A percentile compares a stretch with the other conserved stretches of the same genome.
Evolutionary conservation across 768 basidiomycete species (phyloP).

Genomic region (Boletus rubroflammeus): DNA sequence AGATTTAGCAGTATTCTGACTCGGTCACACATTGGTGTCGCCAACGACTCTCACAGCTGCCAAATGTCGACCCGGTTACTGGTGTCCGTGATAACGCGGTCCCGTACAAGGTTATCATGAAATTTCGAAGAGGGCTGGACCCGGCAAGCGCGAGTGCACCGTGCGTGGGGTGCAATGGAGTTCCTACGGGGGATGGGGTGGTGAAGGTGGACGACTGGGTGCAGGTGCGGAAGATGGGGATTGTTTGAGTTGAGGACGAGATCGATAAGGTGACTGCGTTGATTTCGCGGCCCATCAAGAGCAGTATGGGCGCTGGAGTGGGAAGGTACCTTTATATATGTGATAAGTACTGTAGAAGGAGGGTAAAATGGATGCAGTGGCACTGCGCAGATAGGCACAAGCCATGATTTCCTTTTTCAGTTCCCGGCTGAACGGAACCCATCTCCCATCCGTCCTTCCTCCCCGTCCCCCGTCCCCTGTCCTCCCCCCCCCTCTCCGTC

Average conservation of each 20-base stretch:
- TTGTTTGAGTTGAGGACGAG: conserved; percentile 19
- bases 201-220: conserved; percentile 63
- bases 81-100: conserved; percentile 69
- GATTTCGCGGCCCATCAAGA: neutral
- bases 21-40: neutral
- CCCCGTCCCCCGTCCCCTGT: neutral
- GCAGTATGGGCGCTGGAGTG: neutral
- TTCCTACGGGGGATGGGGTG: conserved; percentile 47
- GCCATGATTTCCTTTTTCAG: neutral
- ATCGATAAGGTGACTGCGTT: neutral
- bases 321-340: neutral
- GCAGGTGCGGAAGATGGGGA: conserved; percentile 42
- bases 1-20: conserved; percentile 3
- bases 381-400: neutral
- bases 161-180: conserved; percentile 67
- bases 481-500: too few species aligned
- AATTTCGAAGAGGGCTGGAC: conserved; percentile 63
- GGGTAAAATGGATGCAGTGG: neutral
- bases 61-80: conserved; percentile 64
- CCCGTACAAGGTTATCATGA: conserved; percentile 72
- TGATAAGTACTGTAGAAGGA: too few species aligned
- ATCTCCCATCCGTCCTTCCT: neutral
- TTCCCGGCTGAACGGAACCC: conserved; percentile 11
- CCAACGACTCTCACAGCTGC: conserved; percentile 46
- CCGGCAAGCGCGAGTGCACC: conserved; percentile 45